Evolutionary conservation across 164 flowering plant genomes (phyloP).

Genomic region (Magnolia changhungtana): DNA sequence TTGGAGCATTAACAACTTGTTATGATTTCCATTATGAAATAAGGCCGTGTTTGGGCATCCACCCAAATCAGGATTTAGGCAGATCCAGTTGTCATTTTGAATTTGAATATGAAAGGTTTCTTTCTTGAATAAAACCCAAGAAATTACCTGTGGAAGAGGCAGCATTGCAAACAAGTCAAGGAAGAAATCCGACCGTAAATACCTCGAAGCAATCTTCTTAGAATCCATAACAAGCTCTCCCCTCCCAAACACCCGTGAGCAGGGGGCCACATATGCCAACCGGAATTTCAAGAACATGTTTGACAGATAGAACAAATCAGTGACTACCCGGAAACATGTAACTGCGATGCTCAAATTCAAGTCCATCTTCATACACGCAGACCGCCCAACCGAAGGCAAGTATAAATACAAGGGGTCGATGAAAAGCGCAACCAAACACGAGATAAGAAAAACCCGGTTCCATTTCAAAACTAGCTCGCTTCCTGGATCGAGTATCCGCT

Average conservation of each 20-base stretch:
- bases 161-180: conserved; percentile 68
- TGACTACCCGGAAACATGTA: conserved; percentile 61
- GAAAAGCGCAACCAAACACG: conserved; percentile 81
- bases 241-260: conserved; percentile 75
- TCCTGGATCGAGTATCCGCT: conserved; percentile 74
- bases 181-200: conserved; percentile 67
- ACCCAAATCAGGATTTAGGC: background rate
- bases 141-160: conserved; percentile 86
- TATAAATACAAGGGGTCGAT: conserved; percentile 82
- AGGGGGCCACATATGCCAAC: conserved; percentile 78
- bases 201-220: conserved; percentile 61
- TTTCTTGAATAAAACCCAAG: background rate
- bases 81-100: background rate
- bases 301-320: conserved; percentile 66
- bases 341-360: conserved; percentile 52
- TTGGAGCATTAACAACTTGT: too few species aligned
- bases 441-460: conserved; percentile 69
- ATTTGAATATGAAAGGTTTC: background rate
- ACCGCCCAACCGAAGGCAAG: conserved; percentile 47
- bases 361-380: conserved; percentile 59
- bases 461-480: conserved; percentile 66
- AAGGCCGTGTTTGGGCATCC: too few species aligned
- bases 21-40: too few species aligned
- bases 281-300: conserved; percentile 69
- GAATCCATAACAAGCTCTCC: conserved; percentile 91